A percentile compares a stretch with the other conserved stretches of the same genome.
Conservation (phyloP, 1,284 basidiomycete genomes). For the Leccinum subrobustum region DNA sequence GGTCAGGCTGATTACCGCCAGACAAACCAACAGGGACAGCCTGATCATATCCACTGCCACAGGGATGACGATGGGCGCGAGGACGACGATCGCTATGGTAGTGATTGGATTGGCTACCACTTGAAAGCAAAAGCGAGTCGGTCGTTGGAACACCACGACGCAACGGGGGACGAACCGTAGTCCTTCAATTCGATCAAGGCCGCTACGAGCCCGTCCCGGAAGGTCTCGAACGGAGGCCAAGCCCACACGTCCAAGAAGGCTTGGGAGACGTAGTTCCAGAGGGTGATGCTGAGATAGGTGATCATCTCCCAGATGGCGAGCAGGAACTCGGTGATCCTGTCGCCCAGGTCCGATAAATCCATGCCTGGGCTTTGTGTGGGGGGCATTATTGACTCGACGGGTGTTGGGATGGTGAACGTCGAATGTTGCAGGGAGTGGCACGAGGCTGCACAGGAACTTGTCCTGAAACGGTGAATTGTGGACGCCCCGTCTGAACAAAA, state of each 20-base stretch:
- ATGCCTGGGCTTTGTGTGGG: conserved; percentile 22
- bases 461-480: not conserved
- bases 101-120: conserved; percentile 18
- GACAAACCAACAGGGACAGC: not conserved
- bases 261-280: conserved; percentile 16
- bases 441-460: not conserved
- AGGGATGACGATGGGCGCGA: conserved; percentile 13
- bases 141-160: not conserved
- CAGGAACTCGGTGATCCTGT: conserved; percentile 17
- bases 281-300: not conserved
- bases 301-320: conserved; percentile 17
- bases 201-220: conserved; percentile 18
- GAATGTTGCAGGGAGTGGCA: not conserved
- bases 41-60: not conserved
- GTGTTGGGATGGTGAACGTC: not conserved
- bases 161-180: conserved; percentile 19
- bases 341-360: conserved; percentile 18
- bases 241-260: conserved; percentile 21
- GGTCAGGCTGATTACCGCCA: not conserved
- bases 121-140: not conserved
- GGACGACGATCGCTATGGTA: conserved; percentile 10
- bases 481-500: not conserved
- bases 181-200: conserved; percentile 12
- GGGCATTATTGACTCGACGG: conserved; percentile 12
- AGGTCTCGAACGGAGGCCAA: conserved; percentile 26